Evolutionary conservation across 352 stramenopile genomes (phyloP).

Genomic region (Phytophthora fragariaefolia): DNA sequence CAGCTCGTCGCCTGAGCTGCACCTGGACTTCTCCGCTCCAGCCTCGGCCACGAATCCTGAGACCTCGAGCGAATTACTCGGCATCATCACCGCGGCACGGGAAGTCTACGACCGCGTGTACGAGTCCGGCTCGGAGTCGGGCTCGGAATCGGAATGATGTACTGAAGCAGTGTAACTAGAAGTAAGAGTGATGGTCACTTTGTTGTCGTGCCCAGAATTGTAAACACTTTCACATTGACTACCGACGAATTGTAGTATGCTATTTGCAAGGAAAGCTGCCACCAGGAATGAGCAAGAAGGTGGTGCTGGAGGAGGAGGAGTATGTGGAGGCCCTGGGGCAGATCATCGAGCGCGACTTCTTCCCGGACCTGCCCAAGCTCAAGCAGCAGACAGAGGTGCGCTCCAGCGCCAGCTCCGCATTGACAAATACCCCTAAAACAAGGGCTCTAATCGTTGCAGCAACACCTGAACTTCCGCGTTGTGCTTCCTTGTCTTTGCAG

Average conservation of each 20-base stretch:
- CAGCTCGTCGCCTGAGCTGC: constrained; percentile 26
- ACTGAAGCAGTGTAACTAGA: too few relatives aligned
- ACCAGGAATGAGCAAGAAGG: constrained; percentile 40
- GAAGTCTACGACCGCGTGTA: constrained; percentile 48
- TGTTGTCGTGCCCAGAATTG: constrained; percentile 10
- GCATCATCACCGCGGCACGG: constrained; percentile 45
- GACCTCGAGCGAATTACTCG: constrained; percentile 45
- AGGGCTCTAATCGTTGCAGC: constrained; percentile 17
- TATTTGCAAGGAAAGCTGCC: too few relatives aligned
- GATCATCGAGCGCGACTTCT: constrained; percentile 91
- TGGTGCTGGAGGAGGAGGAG: constrained; percentile 81
- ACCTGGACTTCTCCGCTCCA: constrained; percentile 34
- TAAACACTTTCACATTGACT: too few relatives aligned
- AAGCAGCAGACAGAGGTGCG: constrained; percentile 62
- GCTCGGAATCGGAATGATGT: neutral
- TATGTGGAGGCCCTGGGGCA: constrained; percentile 76
- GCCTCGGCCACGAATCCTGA: constrained; percentile 22
- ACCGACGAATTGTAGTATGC: too few relatives aligned
- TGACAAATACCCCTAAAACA: neutral
- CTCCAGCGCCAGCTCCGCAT: neutral
- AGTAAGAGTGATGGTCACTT: constrained; percentile 15
- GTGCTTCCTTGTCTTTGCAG: constrained; percentile 15
- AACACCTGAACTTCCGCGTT: too few relatives aligned
- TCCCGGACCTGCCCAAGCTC: constrained; percentile 72
- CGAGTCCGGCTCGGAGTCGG: constrained; percentile 14